A percentile compares a stretch with the other conserved stretches of the same genome.
phyloP scores from a whole-genome alignment of 345 rosid species.

The Aquilaria yunnanensis region DNA sequence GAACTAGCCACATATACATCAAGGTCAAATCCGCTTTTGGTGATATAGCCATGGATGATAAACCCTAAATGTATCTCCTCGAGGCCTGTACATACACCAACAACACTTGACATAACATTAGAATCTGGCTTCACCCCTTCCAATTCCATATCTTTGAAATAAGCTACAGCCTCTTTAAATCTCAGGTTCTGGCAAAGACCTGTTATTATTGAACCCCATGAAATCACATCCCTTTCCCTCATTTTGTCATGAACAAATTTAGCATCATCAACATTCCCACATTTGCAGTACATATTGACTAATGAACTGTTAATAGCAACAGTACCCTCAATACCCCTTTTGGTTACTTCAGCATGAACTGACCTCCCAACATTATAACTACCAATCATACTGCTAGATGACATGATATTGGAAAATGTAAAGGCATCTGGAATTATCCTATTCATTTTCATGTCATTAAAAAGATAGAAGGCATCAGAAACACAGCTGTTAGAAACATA shows the following conservation, averaged over 20 bases:
- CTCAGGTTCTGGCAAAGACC: conserved; percentile 57
- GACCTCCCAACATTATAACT: conserved; percentile 45
- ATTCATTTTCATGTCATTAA: conserved; percentile 37
- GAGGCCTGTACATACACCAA: conserved; percentile 47
- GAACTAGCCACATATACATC: conserved; percentile 66
- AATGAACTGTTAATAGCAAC: conserved; percentile 44
- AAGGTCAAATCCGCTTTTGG: conserved; percentile 41
- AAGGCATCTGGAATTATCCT: conserved; percentile 41
- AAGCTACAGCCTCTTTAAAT: conserved; percentile 41
- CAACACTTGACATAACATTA: conserved; percentile 47
- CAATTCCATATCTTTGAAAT: conserved; percentile 40
- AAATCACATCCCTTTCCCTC: conserved; percentile 52
- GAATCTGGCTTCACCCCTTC: conserved; percentile 54
- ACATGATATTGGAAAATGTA: conserved; percentile 49
- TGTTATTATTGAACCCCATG: conserved; percentile 73
- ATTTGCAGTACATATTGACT: conserved; percentile 49
- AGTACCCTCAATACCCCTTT: conserved; percentile 38
- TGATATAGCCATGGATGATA: conserved; percentile 45
- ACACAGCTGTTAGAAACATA: conserved; percentile 37
- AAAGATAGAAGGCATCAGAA: conserved; percentile 37
- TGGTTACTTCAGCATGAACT: conserved; percentile 55
- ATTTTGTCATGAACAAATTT: conserved; percentile 35
- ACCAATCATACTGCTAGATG: conserved; percentile 42
- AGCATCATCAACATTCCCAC: conserved; percentile 43
- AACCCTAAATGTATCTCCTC: conserved; percentile 41